phyloP scores from a whole-genome alignment of 2,329 filamentous ascomycete genomes.

The Leptoxyphium fumago region DNA sequence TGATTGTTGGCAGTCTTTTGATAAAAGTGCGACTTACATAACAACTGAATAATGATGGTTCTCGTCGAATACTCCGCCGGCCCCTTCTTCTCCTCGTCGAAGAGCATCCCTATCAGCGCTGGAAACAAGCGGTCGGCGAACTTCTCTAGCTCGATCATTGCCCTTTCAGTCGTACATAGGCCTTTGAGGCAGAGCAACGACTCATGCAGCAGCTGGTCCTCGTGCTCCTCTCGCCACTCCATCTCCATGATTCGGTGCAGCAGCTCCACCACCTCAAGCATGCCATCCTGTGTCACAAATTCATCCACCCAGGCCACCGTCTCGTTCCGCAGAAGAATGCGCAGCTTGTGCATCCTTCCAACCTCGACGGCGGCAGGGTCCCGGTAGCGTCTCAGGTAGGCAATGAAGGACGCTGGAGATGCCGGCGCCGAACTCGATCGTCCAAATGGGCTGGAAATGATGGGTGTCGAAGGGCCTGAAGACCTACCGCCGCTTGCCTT shows the following conservation, averaged over 20 bases:
- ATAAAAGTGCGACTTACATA: slow-evolving; percentile 35
- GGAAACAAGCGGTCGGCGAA: slow-evolving; percentile 76
- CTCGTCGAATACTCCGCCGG: slow-evolving; percentile 93
- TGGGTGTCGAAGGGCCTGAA: slow-evolving; percentile 2
- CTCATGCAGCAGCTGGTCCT: slow-evolving; percentile 85
- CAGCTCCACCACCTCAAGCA: slow-evolving; percentile 77
- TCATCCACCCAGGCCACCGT: slow-evolving; percentile 90
- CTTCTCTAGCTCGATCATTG: slow-evolving; percentile 63
- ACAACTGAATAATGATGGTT: slow-evolving; percentile 71
- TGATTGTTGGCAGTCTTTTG: not conserved
- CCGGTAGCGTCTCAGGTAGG: slow-evolving; percentile 65
- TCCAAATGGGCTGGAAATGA: slow-evolving; percentile 3
- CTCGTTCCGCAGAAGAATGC: slow-evolving; percentile 80
- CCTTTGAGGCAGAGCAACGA: slow-evolving; percentile 86
- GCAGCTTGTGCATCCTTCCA: slow-evolving; percentile 86
- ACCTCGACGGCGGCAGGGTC: slow-evolving; percentile 78
- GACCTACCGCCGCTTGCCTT: slow-evolving; percentile 3
- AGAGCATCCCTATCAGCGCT: slow-evolving; percentile 73
- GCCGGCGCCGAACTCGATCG: slow-evolving; percentile 49
- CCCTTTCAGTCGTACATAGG: slow-evolving; percentile 78
- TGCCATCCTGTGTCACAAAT: slow-evolving; percentile 78
- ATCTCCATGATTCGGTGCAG: slow-evolving; percentile 87
- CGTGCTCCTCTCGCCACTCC: slow-evolving; percentile 96
- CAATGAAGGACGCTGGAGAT: slow-evolving; percentile 69
- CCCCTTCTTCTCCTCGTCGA: slow-evolving; percentile 95